phyloP scores from a whole-genome alignment of 116 monocot genomes.

The Papilionanthe hybrid region DNA sequence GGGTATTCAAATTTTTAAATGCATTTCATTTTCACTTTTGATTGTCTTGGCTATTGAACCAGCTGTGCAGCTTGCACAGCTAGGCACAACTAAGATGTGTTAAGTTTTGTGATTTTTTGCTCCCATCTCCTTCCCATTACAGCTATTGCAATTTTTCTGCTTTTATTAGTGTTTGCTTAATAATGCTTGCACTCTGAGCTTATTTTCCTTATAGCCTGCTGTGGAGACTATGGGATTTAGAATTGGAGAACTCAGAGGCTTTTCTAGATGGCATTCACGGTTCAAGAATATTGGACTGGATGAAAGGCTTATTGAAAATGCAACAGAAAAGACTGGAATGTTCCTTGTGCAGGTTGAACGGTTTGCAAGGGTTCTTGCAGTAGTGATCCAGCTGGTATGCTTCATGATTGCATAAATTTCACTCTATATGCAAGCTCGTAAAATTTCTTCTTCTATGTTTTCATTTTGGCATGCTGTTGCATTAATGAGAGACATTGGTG shows the following conservation, averaged over 20 bases:
- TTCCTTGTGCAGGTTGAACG: conserved; percentile 83
- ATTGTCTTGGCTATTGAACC: neutral
- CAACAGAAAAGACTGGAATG: conserved; percentile 82
- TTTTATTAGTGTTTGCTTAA: neutral
- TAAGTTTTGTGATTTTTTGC: neutral
- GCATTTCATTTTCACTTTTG: neutral
- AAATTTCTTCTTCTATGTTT: neutral
- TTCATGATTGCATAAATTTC: neutral
- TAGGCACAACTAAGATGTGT: neutral
- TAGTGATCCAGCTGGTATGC: conserved; percentile 64
- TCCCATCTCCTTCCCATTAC: neutral
- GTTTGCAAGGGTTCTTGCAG: conserved; percentile 77
- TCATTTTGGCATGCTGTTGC: conserved; percentile 2
- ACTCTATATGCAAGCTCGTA: neutral
- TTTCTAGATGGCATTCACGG: conserved; percentile 87
- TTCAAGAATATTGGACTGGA: conserved; percentile 75
- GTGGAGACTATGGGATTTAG: conserved; percentile 87
- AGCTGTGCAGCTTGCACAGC: neutral
- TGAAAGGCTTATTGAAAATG: conserved; percentile 64
- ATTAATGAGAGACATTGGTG: neutral
- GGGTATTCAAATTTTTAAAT: neutral
- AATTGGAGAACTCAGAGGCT: conserved; percentile 82
- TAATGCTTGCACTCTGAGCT: neutral
- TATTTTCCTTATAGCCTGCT: conserved; percentile 59
- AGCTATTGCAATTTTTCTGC: neutral